Percentiles rank a stretch among this genome's conserved stretches.
These are phyloP conservation scores for Coemansia aciculifera DNA, from an alignment of 192 early-diverging fungal genomes.

Conservation along the genomic window DNA sequence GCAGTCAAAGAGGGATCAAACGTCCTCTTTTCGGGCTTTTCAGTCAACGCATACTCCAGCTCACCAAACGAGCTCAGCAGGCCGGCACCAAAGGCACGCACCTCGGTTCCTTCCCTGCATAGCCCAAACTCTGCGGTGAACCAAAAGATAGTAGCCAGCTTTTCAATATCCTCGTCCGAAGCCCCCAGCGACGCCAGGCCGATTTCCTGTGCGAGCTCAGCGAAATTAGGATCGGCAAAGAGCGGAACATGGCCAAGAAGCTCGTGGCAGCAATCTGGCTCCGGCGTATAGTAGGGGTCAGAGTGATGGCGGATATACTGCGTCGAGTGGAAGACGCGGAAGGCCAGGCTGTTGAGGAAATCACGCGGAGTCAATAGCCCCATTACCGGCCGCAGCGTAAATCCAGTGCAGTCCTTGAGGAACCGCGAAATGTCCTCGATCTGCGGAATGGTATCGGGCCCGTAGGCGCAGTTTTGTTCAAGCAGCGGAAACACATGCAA, in stretches of 20 bases:
- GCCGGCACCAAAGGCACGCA: constrained; percentile 91
- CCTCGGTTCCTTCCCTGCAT: constrained; percentile 65
- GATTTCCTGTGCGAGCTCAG: constrained; percentile 92
- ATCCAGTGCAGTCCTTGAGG: constrained; percentile 91
- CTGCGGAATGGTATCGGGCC: constrained; percentile 85
- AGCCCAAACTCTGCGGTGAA: constrained; percentile 95
- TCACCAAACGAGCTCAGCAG: constrained; percentile 94
- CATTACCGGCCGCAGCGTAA: constrained; percentile 92
- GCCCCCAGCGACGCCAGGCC: constrained; percentile 91
- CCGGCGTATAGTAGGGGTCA: constrained; percentile 89
- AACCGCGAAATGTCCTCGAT: constrained; percentile 85
- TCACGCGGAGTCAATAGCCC: constrained; percentile 89
- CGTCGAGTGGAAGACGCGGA: constrained; percentile 95
- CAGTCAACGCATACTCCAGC: constrained; percentile 82
- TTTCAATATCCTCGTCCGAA: constrained; percentile 87
- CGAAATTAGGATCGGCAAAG: constrained; percentile 87
- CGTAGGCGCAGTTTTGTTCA: constrained; percentile 88
- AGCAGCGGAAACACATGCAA: constrained; percentile 87
- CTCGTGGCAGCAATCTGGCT: constrained; percentile 96
- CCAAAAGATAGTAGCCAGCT: constrained; percentile 89
- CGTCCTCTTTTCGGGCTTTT: constrained; percentile 72
- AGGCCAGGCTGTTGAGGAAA: constrained; percentile 94
- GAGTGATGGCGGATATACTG: constrained; percentile 97
- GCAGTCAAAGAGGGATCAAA: constrained; percentile 85
- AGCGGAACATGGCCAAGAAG: constrained; percentile 85